Evolutionary conservation across 129 eudicot species (phyloP), one percentile per base, ranked within the genome.

Genomic region (Erigeron canadensis): DNA sequence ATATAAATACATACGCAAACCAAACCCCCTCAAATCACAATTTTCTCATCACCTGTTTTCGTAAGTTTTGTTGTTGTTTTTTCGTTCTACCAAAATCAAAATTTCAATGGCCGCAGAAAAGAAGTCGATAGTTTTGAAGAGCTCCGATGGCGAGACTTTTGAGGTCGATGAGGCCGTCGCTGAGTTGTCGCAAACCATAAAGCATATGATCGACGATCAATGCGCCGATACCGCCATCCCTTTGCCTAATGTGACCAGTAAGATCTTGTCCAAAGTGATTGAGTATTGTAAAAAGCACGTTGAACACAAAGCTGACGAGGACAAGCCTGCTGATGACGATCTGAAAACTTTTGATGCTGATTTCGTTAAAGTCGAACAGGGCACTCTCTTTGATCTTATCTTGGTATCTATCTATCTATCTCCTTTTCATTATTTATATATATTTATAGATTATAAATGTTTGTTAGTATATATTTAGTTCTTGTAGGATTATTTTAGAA

Each of bases 311-410:
- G 34, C 2, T 34, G 0, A 6, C 12, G 65, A 59, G 7, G 65
- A 59, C 12, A 59, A 59, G 42, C 15, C 12, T 59, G 5, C 43
- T 59, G 65, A 60, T 9, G 95, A 88, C 0, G 88, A 82, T 3
- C 65, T 87, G 42, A 87, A 82, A 74, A 39, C 63, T 11, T 88
- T 84, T 59, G 90, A 85, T 53, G 73, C 83, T 5, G 88, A 85
- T 5, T 88, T 85, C 19, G 82, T 83, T n/a, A 83, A 85, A 63
- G 91, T 85, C 8, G 87, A 89, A 57, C 86, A 83, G 73, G 77
- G 75, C 63, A 84, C 83, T 0, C 86, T 89, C 17, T 86, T 82
- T 17, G 91, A 89, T 44, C 91, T 86, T 38, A 83, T 86, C 55
- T 42, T 81, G 86, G 91, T 84, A n/a, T n/a, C n/a, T n/a, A n/a